Evolutionary conservation across 345 rosid species (phyloP), one percentile per base, ranked within the genome.

Genomic region (Cardamine resedifolia): DNA sequence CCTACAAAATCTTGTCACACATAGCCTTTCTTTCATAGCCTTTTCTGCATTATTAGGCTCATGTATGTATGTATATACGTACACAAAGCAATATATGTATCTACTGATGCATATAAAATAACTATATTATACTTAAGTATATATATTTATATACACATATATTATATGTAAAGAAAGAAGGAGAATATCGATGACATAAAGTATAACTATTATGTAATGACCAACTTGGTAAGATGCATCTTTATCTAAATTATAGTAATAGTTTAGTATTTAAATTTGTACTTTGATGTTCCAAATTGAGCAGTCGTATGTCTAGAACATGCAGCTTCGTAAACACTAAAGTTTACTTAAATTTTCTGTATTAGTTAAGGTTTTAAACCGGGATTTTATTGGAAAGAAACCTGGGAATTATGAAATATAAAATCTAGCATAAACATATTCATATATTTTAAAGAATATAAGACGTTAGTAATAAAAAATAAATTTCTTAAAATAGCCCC

Each of bases 21-120:
- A 49, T 77, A 77, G 80, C 72, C 80, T 70, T 76, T 76, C 71
- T 58, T 70, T 58, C 61, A 28, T 76, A 77, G 80, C 80, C 72
- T 77, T 77, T 76, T 47, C 62, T 70, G 24, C 14, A 63, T 47
- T 64, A 64, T 38, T 62, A 64, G 75, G 58, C 75, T 63, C 55
- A n/a, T n/a, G n/a, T n/a, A 55, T 45, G 34, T 70, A 36, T 69
- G 51, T 47, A 30, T 48, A 47, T 33, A 62, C 12, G 8, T 62
- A 39, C 48, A 16, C 43, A 31, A 41, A 68, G 5, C 27, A 51
- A 51, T 41, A 53, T 10, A 3, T 20, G 44, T 55, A 33, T n/a
- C 4, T 56, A 47, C 3, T 9, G 19, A 67, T 30, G 43, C 31
- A 21, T 60, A 75, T 20, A 23, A 39, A 49, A 66, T 73, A 45